A percentile compares a stretch with the other conserved stretches of the same genome.
Conservation (phyloP, 108 stramenopile species). For the Cyclotella distinguenda region DNA sequence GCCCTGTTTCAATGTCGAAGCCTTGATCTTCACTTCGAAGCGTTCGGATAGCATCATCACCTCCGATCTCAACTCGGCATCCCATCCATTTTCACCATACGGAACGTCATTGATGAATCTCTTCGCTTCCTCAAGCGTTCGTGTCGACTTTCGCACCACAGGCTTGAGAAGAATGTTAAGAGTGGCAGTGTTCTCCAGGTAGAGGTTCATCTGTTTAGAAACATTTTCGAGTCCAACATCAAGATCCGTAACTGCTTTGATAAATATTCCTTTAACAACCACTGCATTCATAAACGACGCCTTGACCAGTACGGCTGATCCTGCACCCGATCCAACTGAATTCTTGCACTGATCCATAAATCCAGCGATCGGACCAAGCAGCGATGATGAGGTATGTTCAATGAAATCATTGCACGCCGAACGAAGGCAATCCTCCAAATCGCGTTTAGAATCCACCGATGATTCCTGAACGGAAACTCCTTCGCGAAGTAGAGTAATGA, state of each 20-base stretch:
- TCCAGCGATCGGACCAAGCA: conserved; percentile 58
- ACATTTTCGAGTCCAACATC: conserved; percentile 54
- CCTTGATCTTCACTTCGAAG: conserved; percentile 46
- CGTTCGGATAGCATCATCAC: conserved; percentile 32
- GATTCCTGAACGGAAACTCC: conserved; percentile 85
- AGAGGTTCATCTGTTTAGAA: conserved; percentile 70
- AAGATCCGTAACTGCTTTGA: conserved; percentile 45
- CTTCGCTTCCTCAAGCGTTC: conserved; percentile 63
- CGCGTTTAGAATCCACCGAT: conserved; percentile 86
- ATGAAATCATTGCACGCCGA: conserved; percentile 88
- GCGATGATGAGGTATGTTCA: conserved; percentile 68
- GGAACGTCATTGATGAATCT: conserved; percentile 44
- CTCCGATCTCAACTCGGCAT: conserved; percentile 36
- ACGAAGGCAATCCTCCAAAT: conserved; percentile 85
- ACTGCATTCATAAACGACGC: conserved; percentile 55
- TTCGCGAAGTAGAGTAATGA: conserved; percentile 82
- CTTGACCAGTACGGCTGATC: conserved; percentile 24
- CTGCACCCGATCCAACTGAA: conserved; percentile 28
- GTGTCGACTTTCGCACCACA: conserved; percentile 68
- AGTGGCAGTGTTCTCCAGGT: conserved; percentile 80
- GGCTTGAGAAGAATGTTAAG: conserved; percentile 85
- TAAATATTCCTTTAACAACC: conserved; percentile 51
- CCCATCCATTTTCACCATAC: conserved; percentile 65
- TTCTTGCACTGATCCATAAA: conserved; percentile 59
- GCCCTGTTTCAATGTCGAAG: conserved; percentile 19